These are phyloP conservation scores for Colletotrichum sidae DNA, from an alignment of 2,329 filamentous ascomycete genomes.

Conservation along the genomic window DNA sequence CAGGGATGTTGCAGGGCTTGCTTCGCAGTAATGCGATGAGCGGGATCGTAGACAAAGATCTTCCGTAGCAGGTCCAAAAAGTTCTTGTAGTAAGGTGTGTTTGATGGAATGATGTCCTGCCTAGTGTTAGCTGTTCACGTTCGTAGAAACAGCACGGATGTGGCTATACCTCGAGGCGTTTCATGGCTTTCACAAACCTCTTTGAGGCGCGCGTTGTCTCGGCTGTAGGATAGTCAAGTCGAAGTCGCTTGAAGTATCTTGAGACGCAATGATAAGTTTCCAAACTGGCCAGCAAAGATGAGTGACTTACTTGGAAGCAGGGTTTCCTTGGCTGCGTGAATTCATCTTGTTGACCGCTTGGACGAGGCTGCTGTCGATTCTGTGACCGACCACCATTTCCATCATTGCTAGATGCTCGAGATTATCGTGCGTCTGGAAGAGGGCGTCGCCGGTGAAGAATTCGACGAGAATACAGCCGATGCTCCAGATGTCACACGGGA, in stretches of 20 bases:
- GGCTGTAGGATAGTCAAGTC: constrained; percentile 72
- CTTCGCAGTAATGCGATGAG: constrained; percentile 74
- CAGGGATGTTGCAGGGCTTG: constrained; percentile 74
- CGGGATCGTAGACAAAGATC: constrained; percentile 77
- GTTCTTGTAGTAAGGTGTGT: constrained; percentile 68
- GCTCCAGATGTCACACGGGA: constrained; percentile 79
- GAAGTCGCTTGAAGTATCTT: constrained; percentile 75
- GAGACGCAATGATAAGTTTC: not conserved
- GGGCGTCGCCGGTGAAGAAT: constrained; percentile 77
- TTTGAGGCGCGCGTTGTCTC: constrained; percentile 74
- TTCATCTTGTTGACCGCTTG: constrained; percentile 67
- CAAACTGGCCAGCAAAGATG: not conserved
- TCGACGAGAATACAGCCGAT: constrained; percentile 80
- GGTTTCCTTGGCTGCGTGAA: constrained; percentile 67
- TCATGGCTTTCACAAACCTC: constrained; percentile 80
- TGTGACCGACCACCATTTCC: constrained; percentile 72
- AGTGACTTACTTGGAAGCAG: constrained; percentile 70
- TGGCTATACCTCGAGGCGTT: constrained; percentile 66
- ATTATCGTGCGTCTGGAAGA: constrained; percentile 80
- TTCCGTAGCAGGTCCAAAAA: constrained; percentile 74
- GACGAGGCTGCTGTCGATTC: constrained; percentile 70
- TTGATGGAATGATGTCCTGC: constrained; percentile 74
- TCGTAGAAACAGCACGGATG: not conserved
- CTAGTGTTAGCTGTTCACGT: constrained; percentile 37
- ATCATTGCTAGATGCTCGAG: constrained; percentile 82